phyloP scores from a whole-genome alignment of 2,329 filamentous ascomycete species.

The Fusarium brevicatenulatum region DNA sequence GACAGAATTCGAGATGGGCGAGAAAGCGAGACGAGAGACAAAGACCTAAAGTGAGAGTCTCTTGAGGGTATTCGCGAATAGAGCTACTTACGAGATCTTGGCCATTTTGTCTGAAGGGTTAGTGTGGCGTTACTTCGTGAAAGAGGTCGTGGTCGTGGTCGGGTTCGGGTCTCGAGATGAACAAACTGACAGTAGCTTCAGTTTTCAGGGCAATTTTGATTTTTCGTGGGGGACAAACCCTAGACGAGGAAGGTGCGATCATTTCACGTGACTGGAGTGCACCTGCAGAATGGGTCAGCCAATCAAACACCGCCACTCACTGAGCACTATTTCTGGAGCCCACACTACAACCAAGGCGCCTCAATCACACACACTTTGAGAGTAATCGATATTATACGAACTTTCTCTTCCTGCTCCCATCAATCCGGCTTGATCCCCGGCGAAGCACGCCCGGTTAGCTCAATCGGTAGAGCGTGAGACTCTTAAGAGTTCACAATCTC shows the following conservation, averaged over 20 bases:
- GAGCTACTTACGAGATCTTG: conserved; percentile 67
- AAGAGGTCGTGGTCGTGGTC: conserved; percentile 41
- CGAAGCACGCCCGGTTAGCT: conserved; percentile 55
- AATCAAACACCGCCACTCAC: neutral
- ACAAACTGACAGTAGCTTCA: conserved; percentile 42
- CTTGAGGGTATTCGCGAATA: neutral
- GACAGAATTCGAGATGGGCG: conserved; percentile 3
- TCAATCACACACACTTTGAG: neutral
- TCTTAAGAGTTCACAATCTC: conserved; percentile 63
- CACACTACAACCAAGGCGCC: neutral
- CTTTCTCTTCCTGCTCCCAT: neutral
- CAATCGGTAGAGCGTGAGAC: conserved; percentile 72
- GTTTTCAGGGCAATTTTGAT: conserved; percentile 30
- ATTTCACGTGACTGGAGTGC: conserved; percentile 46
- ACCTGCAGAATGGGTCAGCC: neutral
- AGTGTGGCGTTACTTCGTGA: conserved; percentile 55
- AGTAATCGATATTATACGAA: accelerated
- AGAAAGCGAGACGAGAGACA: neutral
- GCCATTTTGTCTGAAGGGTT: conserved; percentile 67
- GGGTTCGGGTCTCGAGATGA: conserved; percentile 51
- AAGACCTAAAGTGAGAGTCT: neutral
- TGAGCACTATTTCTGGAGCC: neutral
- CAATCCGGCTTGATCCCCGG: conserved; percentile 51
- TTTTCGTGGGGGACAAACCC: conserved; percentile 53
- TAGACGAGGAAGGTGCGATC: conserved; percentile 44